Evolutionary conservation across 139 green algal genomes (phyloP).

Genomic region (Chlorella sp.): DNA sequence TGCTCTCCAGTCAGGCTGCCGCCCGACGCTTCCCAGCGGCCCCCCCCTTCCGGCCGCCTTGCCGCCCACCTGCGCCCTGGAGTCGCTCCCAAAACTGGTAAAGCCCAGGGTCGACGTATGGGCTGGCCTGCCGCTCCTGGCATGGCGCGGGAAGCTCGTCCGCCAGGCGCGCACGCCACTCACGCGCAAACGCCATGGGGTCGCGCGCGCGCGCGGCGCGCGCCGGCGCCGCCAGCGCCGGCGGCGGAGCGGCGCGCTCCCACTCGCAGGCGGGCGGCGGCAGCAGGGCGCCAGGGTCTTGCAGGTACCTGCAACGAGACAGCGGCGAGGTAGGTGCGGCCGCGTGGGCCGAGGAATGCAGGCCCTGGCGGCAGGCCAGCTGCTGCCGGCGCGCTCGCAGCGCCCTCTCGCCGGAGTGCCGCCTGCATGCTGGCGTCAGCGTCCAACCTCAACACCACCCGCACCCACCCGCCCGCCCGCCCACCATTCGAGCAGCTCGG

Average conservation of each 20-base stretch:
- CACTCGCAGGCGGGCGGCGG: constrained; percentile 7
- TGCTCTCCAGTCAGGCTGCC: no score
- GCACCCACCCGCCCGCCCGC: neutral
- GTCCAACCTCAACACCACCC: neutral
- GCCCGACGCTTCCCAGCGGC: no score
- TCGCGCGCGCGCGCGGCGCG: constrained; percentile 9
- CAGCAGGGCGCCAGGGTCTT: constrained; percentile 7
- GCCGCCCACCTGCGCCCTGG: no score
- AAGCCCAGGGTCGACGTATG: constrained; percentile 30
- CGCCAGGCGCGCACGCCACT: constrained; percentile 13
- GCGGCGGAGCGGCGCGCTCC: constrained; percentile 15
- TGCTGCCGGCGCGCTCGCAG: no score
- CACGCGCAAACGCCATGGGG: neutral
- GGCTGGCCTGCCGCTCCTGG: constrained; percentile 28
- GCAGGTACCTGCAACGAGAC: constrained; percentile 17
- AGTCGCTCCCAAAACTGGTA: constrained; percentile 22
- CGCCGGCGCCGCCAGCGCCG: neutral
- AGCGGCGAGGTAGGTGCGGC: no score
- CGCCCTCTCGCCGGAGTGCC: no score
- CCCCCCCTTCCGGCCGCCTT: no score
- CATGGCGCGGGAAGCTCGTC: constrained; percentile 23
- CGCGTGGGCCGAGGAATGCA: no score
- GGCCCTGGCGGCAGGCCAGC: no score
- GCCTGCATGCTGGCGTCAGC: neutral
- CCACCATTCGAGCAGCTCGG: constrained; percentile 19